phyloP scores from a whole-genome alignment of 78 protist genomes.

The Pigoraptor vietnamica region DNA sequence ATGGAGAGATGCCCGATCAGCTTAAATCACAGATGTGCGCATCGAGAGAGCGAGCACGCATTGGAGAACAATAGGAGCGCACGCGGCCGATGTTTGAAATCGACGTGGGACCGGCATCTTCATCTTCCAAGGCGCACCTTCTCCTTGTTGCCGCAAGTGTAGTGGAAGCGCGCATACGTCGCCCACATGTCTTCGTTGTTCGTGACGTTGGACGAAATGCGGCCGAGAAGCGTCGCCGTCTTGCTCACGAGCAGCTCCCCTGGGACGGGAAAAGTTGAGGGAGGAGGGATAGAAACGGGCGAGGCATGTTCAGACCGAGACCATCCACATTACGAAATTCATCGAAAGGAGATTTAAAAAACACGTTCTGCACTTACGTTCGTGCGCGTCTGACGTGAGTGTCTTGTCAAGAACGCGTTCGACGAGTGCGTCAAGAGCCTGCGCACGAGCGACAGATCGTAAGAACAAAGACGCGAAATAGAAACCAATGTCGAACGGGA shows the following conservation, averaged over 20 bases:
- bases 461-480: background rate
- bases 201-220: background rate
- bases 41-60: too few species aligned
- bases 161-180: background rate
- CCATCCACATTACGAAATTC: background rate
- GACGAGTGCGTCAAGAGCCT: background rate
- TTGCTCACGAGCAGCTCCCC: background rate
- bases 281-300: background rate
- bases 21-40: too few species aligned
- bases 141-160: background rate
- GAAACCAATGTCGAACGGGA: background rate
- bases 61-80: too few species aligned
- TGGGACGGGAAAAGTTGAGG: background rate
- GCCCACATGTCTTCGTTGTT: background rate
- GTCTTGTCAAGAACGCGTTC: background rate
- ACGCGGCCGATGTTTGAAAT: too few species aligned
- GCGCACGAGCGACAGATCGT: background rate
- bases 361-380: background rate
- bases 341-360: background rate
- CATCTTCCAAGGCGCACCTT: background rate
- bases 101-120: background rate
- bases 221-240: background rate
- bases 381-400: background rate
- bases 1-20: too few species aligned
- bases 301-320: background rate